Evolutionary conservation across 1,139 yeast genomes (phyloP).

Genomic region (Nakaseomyces kungkrabaensis): DNA sequence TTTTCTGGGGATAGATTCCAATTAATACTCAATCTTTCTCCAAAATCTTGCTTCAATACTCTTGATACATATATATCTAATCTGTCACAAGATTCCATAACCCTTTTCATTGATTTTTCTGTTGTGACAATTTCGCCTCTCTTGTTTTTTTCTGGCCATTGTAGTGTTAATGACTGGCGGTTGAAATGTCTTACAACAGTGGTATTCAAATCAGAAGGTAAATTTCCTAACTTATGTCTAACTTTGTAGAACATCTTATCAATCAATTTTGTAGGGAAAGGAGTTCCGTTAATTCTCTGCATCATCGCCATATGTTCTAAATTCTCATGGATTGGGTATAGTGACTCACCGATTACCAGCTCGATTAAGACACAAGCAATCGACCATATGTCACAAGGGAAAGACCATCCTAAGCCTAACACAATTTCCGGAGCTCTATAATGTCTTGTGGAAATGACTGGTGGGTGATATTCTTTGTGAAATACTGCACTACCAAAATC

Average conservation of each 20-base stretch:
- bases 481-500: conserved; percentile 96
- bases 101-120: conserved; percentile 26
- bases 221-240: conserved; percentile 25
- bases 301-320: conserved; percentile 91
- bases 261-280: conserved; percentile 23
- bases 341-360: conserved; percentile 87
- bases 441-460: conserved; percentile 88
- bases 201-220: conserved; percentile 25
- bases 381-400: conserved; percentile 94
- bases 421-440: conserved; percentile 97
- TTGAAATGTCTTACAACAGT: conserved; percentile 28
- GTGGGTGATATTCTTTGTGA: conserved; percentile 86
- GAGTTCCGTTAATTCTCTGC: conserved; percentile 51
- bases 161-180: conserved; percentile 13
- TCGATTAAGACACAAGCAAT: conserved; percentile 91
- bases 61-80: conserved; percentile 23
- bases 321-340: conserved; percentile 91
- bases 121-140: conserved; percentile 23
- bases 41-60: conserved; percentile 21
- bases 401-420: conserved; percentile 85
- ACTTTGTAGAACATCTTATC: conserved; percentile 29
- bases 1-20: conserved; percentile 27
- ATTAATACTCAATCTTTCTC: conserved; percentile 22
- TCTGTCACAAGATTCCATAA: conserved; percentile 24
- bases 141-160: conserved; percentile 28